Base-by-base conservation (phyloP, 192 early-diverging fungal species). In the Kickxella alabastrina region DNA sequence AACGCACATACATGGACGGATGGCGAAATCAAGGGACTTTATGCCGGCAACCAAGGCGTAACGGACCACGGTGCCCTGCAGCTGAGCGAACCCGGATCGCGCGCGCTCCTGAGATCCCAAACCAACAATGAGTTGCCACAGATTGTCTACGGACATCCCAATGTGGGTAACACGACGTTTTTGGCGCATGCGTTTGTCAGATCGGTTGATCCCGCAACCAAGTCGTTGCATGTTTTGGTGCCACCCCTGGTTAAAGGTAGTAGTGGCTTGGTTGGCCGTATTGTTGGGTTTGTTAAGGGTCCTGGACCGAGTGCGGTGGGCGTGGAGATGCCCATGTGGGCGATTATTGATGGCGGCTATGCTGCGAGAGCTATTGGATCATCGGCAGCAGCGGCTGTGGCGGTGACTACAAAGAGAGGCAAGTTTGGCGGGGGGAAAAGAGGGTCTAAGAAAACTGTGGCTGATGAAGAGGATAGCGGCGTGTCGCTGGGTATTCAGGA, bases 121-220 rank as follows among this genome's bases (percentile, higher is more conserved):
- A 13, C 51, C 3, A 40, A 32, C 9, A 23, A 38, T 23, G 14
- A 27, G 31, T n/a, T 62, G 22, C 73, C 73, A 3, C 68, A 68
- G n/a, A 65, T 79, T 2, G 61, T 67, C 3, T 65, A 79, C 24
- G 72, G 68, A 7, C 37, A 68, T 27, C 73, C 72, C 12, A 57
- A 56, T 19, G 19, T 52, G 27, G 38, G 51, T 9, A 42, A 19
- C 10, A 84, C 82, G 0, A 80, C 80, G 2, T 89, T 85, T 42
- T 29, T 81, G 32, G 79, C 84, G 1, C 67, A 86, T 37, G 89
- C 74, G 0, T 62, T 91, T 17, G 79, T 89, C 36, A 75, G 89
- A 12, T 77, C 84, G 0, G 82, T 89, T 26, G 81, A 88, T 52
- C 79, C 81, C 5, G 35, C 57, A 2, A 65, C 65, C 4, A 79